Conservation (phyloP, 805 yeast genomes). For the Candida golubevii region DNA sequence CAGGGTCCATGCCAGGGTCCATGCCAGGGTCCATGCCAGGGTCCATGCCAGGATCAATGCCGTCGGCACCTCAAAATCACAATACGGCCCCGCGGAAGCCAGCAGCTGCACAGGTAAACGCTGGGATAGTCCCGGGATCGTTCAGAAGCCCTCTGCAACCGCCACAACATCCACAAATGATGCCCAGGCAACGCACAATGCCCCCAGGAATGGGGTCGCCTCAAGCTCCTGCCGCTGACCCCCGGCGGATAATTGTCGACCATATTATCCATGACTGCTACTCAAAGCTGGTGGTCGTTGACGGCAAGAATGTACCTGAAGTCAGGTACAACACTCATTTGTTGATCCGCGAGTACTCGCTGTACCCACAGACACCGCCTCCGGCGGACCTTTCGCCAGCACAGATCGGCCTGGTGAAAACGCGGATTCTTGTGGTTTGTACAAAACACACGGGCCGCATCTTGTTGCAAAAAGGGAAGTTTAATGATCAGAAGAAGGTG, state of each 20-base stretch:
- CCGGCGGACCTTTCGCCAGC: slow-evolving; percentile 48
- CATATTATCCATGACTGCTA: slow-evolving; percentile 37
- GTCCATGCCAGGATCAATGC: slow-evolving; percentile 1
- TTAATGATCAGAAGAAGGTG: slow-evolving; percentile 57
- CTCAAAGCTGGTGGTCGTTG: slow-evolving; percentile 21
- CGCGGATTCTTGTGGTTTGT: slow-evolving; percentile 57
- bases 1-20: slow-evolving; percentile 2
- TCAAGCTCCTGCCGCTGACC: slow-evolving; percentile 10
- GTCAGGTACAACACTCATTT: slow-evolving; percentile 69
- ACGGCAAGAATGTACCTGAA: slow-evolving; percentile 18
- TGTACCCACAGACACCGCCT: slow-evolving; percentile 65
- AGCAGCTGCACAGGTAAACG: background rate
- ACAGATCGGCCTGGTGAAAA: slow-evolving; percentile 42
- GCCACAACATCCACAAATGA: background rate
- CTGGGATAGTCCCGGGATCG: background rate
- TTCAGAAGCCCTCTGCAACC: background rate
- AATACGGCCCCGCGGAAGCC: slow-evolving; percentile 1
- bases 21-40: slow-evolving; percentile 3
- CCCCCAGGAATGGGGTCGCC: slow-evolving; percentile 1
- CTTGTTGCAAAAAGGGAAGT: slow-evolving; percentile 80
- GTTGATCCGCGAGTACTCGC: slow-evolving; percentile 67
- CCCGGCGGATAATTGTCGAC: slow-evolving; percentile 24
- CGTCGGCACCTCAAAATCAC: background rate
- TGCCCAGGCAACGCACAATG: slow-evolving; percentile 8
- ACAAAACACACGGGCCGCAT: slow-evolving; percentile 64